These are phyloP conservation scores for Monosporascus sp. DNA, from an alignment of 2,329 filamentous ascomycete species.

Conservation along the genomic window DNA sequence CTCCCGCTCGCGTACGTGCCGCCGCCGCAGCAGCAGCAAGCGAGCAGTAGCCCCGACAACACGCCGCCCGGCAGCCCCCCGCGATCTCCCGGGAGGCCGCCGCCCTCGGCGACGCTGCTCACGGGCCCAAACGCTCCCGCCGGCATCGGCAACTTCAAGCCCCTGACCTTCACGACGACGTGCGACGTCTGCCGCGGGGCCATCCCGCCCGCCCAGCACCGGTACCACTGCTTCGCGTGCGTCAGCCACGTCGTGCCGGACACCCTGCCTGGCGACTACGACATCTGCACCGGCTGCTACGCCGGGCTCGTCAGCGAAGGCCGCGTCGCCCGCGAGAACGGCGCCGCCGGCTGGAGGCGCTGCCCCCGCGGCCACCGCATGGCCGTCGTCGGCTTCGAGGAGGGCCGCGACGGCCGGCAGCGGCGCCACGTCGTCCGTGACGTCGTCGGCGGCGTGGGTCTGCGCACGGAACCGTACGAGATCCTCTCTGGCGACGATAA, in stretches of 20 bases:
- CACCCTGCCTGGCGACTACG: slow-evolving; percentile 66
- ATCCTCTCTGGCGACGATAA: slow-evolving; percentile 23
- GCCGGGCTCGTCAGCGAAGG: slow-evolving; percentile 55
- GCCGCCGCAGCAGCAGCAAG: slow-evolving; percentile 12
- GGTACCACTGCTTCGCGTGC: slow-evolving; percentile 78
- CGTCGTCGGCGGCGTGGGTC: slow-evolving; percentile 68
- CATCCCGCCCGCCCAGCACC: slow-evolving; percentile 62
- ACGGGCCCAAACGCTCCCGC: slow-evolving; percentile 37
- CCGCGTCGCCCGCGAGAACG: slow-evolving; percentile 69
- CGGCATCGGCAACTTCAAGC: slow-evolving; percentile 53
- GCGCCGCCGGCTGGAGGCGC: slow-evolving; percentile 73
- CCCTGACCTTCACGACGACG: slow-evolving; percentile 65
- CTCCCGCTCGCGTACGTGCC: slow-evolving; percentile 65
- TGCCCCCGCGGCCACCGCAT: slow-evolving; percentile 80
- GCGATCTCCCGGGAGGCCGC: slow-evolving; percentile 12
- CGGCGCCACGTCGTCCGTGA: slow-evolving; percentile 64
- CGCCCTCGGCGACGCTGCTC: slow-evolving; percentile 39
- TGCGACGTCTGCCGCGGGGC: slow-evolving; percentile 74
- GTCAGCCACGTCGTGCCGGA: slow-evolving; percentile 44
- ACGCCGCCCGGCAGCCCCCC: slow-evolving; percentile 31
- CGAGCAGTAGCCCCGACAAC: slow-evolving; percentile 1
- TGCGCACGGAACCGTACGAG: slow-evolving; percentile 53
- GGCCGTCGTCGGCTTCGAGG: slow-evolving; percentile 71
- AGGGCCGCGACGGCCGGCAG: slow-evolving; percentile 56
- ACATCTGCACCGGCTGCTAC: slow-evolving; percentile 79